These are phyloP conservation scores for Ustilago xerochloae DNA, from an alignment of 1,284 basidiomycete genomes.

Conservation along the genomic window DNA sequence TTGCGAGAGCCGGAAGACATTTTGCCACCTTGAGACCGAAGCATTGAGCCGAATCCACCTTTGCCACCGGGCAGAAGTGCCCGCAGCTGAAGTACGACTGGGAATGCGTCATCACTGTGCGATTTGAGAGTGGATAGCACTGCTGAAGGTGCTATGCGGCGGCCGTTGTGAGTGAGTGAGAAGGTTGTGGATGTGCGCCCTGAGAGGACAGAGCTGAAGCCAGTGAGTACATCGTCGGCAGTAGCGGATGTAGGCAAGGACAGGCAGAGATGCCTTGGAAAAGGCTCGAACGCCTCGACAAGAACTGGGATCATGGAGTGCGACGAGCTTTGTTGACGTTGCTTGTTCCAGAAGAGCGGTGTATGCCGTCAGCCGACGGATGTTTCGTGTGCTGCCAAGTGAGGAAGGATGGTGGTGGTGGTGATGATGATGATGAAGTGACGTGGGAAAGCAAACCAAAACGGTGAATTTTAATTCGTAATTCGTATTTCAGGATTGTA, in stretches of 20 bases:
- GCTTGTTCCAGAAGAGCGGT: not conserved
- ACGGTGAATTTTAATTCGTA: slow-evolving; percentile 2
- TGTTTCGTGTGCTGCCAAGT: not conserved
- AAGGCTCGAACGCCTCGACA: slow-evolving; percentile 43
- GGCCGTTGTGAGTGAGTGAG: slow-evolving; percentile 23
- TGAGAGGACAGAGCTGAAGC: slow-evolving; percentile 24
- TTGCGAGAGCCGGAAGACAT: slow-evolving; percentile 79
- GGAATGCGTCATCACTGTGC: slow-evolving; percentile 8
- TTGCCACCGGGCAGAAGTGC: slow-evolving; percentile 80
- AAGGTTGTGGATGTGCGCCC: slow-evolving; percentile 8
- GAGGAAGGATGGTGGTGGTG: not conserved
- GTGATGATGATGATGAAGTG: slow-evolving; percentile 17
- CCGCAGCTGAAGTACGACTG: slow-evolving; percentile 47
- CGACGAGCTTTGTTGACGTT: too few species aligned
- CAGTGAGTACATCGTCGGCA: slow-evolving; percentile 30
- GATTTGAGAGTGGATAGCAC: slow-evolving; percentile 3
- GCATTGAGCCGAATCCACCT: slow-evolving; percentile 95
- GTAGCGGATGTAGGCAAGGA: slow-evolving; percentile 33
- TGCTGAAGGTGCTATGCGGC: slow-evolving; percentile 1
- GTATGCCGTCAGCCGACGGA: not conserved
- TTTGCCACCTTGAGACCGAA: slow-evolving; percentile 93
- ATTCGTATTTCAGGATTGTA: too few species aligned
- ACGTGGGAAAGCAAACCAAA: not conserved
- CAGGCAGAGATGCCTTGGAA: slow-evolving; percentile 44
- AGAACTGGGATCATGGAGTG: slow-evolving; percentile 30